phyloP scores from a whole-genome alignment of 2,329 filamentous ascomycete species.

The Colletotrichum australisinense region DNA sequence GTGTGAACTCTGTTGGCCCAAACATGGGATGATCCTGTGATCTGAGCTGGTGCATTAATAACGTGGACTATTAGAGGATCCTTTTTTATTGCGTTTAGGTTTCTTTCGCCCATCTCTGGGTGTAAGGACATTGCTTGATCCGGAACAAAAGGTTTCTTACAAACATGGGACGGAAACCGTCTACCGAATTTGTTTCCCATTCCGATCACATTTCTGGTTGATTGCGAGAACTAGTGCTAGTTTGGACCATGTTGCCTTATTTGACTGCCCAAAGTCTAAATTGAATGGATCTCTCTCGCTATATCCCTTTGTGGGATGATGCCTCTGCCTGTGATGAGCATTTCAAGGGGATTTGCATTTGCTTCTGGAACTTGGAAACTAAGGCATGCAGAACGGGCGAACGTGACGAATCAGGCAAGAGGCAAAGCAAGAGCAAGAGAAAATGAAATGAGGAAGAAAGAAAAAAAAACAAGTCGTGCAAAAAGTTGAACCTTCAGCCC shows the following conservation, averaged over 20 bases:
- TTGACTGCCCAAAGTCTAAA: not conserved
- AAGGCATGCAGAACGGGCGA: not conserved
- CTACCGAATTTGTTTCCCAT: not conserved
- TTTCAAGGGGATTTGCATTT: not conserved
- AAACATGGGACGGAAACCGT: constrained; percentile 19
- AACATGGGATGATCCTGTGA: constrained; percentile 34
- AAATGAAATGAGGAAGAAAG: not conserved
- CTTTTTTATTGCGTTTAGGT: not conserved
- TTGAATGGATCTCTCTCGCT: not conserved
- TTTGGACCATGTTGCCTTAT: not conserved
- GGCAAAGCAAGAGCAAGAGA: not conserved
- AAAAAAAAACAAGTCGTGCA: not conserved
- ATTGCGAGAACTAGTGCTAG: not conserved
- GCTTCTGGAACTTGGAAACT: not conserved
- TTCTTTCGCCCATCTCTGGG: not conserved
- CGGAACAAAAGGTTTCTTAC: not conserved
- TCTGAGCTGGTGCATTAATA: constrained; percentile 20
- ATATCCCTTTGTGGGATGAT: not conserved
- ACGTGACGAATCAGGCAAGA: not conserved
- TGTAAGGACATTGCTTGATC: not conserved
- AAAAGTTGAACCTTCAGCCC: not conserved
- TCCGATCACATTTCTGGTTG: not conserved
- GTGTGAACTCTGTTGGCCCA: not conserved
- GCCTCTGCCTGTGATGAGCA: not conserved
- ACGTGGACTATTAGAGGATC: not conserved